Percentiles rank a stretch among this genome's conserved stretches.
These are phyloP conservation scores for Acacia crassicarpa DNA, from an alignment of 306 rosid species.

Conservation along the genomic window DNA sequence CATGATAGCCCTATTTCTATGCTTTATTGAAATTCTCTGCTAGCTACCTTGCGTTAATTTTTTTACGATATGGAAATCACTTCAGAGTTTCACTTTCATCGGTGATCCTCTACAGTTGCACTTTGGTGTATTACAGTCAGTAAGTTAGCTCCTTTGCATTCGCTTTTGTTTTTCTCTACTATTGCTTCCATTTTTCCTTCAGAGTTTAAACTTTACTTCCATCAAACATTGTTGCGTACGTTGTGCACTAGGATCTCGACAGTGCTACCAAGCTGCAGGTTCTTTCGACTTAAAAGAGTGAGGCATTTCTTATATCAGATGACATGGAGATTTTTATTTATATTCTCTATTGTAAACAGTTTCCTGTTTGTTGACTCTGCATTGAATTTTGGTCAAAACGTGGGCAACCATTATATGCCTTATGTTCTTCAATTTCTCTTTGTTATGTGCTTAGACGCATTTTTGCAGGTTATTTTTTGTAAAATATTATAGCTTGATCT, in stretches of 20 bases:
- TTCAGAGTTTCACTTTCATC: neutral
- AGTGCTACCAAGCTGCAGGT: neutral
- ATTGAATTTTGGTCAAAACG: neutral
- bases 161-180: neutral
- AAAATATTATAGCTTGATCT: neutral
- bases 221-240: neutral
- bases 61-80: neutral
- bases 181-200: neutral
- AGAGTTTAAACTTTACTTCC: neutral
- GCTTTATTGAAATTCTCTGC: neutral
- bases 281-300: neutral
- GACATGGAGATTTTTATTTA: neutral
- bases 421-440: neutral
- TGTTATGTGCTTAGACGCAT: neutral
- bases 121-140: neutral
- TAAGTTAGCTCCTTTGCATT: neutral
- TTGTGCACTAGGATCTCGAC: neutral
- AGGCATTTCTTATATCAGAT: neutral
- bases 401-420: neutral
- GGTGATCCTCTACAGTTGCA: neutral
- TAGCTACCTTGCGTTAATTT: neutral
- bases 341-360: neutral
- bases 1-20: neutral
- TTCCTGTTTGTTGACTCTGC: neutral
- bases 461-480: neutral